These are phyloP conservation scores for Suhomyces prunicola DNA, from an alignment of 805 yeast genomes.

Conservation along the genomic window DNA sequence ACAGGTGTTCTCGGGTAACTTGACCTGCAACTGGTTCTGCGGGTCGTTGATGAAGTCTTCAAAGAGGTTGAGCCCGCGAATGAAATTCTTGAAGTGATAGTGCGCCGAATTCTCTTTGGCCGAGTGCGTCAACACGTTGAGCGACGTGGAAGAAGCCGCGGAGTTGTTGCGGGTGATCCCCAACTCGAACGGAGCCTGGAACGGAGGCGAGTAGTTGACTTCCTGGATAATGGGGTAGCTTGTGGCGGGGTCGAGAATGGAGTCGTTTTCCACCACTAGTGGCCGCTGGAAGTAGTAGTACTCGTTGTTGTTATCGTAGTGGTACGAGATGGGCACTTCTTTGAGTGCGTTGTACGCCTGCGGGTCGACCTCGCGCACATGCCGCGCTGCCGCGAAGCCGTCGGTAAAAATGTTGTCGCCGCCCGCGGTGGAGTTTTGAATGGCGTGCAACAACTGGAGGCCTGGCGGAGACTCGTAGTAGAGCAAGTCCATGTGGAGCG, in stretches of 20 bases:
- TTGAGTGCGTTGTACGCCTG: constrained; percentile 61
- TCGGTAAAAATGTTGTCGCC: constrained; percentile 73
- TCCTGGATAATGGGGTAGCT: constrained; percentile 41
- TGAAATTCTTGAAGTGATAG: constrained; percentile 49
- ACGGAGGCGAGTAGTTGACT: constrained; percentile 77
- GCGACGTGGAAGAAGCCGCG: constrained; percentile 3
- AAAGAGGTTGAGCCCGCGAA: constrained; percentile 57
- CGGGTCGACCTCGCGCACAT: constrained; percentile 54
- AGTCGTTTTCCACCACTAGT: constrained; percentile 52
- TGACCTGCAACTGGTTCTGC: constrained; percentile 51
- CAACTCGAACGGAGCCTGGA: constrained; percentile 72
- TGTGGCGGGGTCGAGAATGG: constrained; percentile 12
- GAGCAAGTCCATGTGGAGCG: constrained; percentile 73
- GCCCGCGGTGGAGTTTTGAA: constrained; percentile 53
- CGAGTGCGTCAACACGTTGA: constrained; percentile 6
- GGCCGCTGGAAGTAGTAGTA: constrained; percentile 63
- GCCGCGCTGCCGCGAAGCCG: constrained; percentile 60
- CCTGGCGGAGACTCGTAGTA: constrained; percentile 85
- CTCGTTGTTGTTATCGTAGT: constrained; percentile 60
- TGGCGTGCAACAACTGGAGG: constrained; percentile 62
- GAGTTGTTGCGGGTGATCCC: constrained; percentile 42
- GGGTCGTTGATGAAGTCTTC: constrained; percentile 55
- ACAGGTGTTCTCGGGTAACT: constrained; percentile 57
- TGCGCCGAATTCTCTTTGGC: constrained; percentile 37
- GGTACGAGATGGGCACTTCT: constrained; percentile 64